These are phyloP conservation scores for Punctularia strigosozonata DNA, from an alignment of 768 basidiomycete species.

Conservation along the genomic window DNA sequence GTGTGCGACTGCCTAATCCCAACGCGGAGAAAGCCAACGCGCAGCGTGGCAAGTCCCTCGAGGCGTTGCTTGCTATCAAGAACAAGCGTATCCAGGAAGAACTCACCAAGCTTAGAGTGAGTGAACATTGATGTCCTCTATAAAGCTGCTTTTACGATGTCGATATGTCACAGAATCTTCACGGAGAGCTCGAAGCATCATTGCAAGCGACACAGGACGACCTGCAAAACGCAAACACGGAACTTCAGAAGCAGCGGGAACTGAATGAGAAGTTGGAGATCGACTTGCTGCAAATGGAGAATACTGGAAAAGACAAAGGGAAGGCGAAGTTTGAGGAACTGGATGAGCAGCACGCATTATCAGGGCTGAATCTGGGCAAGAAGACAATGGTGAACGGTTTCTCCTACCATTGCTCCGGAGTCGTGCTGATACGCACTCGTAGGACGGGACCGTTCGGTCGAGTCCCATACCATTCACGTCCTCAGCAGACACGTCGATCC, in stretches of 20 bases:
- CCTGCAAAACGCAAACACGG: slow-evolving; percentile 43
- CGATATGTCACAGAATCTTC: slow-evolving; percentile 48
- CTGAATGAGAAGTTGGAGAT: slow-evolving; percentile 89
- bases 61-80: slow-evolving; percentile 84
- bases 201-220: slow-evolving; percentile 45
- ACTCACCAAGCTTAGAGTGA: slow-evolving; percentile 78
- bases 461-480: slow-evolving; percentile 63
- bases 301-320: slow-evolving; percentile 7
- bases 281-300: slow-evolving; percentile 77
- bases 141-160: background rate
- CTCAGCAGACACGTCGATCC: slow-evolving; percentile 83
- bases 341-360: slow-evolving; percentile 41
- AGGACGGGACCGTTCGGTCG: slow-evolving; percentile 25
- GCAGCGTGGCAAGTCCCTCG: slow-evolving; percentile 72
- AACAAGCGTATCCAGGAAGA: slow-evolving; percentile 91
- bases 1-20: slow-evolving; percentile 55
- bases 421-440: background rate
- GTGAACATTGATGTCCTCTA: slow-evolving; percentile 10
- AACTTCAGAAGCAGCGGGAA: slow-evolving; percentile 64
- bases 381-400: slow-evolving; percentile 28
- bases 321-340: slow-evolving; percentile 4
- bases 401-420: background rate
- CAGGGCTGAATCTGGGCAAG: slow-evolving; percentile 62
- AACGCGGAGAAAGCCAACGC: slow-evolving; percentile 77
- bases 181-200: slow-evolving; percentile 67